Base-by-base conservation (phyloP, 176 grass and related monocot species). In the Olyra latifolia region DNA sequence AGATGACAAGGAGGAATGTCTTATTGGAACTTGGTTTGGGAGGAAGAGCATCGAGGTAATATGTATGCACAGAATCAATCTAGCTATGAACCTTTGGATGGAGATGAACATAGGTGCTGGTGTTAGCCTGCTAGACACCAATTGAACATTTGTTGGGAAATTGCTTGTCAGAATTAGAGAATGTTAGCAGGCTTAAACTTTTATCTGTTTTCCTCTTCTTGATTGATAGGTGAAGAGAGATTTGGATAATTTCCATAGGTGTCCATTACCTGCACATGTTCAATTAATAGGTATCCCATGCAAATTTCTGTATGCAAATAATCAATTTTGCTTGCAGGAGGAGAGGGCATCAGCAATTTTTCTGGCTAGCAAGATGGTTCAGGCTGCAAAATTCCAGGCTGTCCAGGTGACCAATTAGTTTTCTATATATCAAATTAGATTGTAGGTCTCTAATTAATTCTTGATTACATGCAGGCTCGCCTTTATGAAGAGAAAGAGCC, bases 1-100 rank as follows among this genome's bases (percentile, higher is more conserved):
- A 83, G 90, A 93, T 50, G 96, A 95, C n/a, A 93, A 87, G 28
- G 96, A 99, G 75, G 88, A 99, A 88, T 86, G 80, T 72, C 75
- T 99, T 74, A 93, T 95, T 87, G 96, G 96, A 62, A 99, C 90
- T 65, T 99, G 96, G 96, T 88, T 95, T 86, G 96, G 96, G 24
- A 91, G 79, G 50, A 93, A 89, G 62, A 93, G 92, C 61, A 28
- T 95, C 59, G 83, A 95, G 92, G 96, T 99, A 90, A 87, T 78
- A 83, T 66, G n/a, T 50, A 22, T 25, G 14, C 12, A 27, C 66
- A 82, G 23, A 70, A 71, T 69, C 42, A 76, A 65, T 47, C 29
- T 39, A 40, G 10, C 61, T 62, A 69, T 54, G n/a, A 40, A 45
- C 17, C 30, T 80, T 19, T 79, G 35, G 10, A 86, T 76, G 68